Evolutionary conservation across 768 basidiomycete species (phyloP).

Genomic region (Rhodotorula taiwanensis): DNA sequence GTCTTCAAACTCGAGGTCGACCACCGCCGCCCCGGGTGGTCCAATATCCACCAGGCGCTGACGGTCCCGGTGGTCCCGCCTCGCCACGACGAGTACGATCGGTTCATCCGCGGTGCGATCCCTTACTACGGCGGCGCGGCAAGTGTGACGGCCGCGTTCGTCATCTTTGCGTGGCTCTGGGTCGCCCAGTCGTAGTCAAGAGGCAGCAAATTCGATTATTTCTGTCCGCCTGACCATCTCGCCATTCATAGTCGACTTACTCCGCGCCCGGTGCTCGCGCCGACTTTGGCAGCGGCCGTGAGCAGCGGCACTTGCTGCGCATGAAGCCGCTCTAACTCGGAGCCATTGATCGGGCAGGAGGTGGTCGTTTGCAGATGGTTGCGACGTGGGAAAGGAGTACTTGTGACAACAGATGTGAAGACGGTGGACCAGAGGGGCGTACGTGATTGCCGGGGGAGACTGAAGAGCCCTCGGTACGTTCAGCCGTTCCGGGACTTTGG

Average conservation of each 20-base stretch:
- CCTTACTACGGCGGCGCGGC: slow-evolving; percentile 90
- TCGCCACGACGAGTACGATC: slow-evolving; percentile 87
- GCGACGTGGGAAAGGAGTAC: too few species aligned
- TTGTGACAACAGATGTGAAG: too few species aligned
- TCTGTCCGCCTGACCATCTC: neutral
- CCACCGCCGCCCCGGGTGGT: slow-evolving; percentile 80
- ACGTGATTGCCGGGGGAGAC: too few species aligned
- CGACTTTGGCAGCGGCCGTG: too few species aligned
- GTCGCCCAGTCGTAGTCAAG: slow-evolving; percentile 45
- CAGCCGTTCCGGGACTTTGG: neutral
- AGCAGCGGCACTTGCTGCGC: too few species aligned
- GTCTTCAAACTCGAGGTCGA: slow-evolving; percentile 96
- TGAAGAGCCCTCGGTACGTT: too few species aligned
- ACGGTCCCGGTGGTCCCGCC: slow-evolving; percentile 86
- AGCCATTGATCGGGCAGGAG: neutral
- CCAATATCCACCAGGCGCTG: slow-evolving; percentile 64
- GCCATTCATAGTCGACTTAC: too few species aligned
- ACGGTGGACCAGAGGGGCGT: too few species aligned
- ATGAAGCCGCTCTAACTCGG: too few species aligned
- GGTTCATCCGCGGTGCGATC: slow-evolving; percentile 92
- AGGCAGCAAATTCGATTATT: neutral
- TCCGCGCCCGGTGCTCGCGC: too few species aligned
- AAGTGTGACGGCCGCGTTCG: slow-evolving; percentile 75
- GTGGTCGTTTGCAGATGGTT: neutral
- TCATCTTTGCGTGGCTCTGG: slow-evolving; percentile 82